Conservation (phyloP, 768 basidiomycete genomes). For the Hydnomerulius pinastri region DNA sequence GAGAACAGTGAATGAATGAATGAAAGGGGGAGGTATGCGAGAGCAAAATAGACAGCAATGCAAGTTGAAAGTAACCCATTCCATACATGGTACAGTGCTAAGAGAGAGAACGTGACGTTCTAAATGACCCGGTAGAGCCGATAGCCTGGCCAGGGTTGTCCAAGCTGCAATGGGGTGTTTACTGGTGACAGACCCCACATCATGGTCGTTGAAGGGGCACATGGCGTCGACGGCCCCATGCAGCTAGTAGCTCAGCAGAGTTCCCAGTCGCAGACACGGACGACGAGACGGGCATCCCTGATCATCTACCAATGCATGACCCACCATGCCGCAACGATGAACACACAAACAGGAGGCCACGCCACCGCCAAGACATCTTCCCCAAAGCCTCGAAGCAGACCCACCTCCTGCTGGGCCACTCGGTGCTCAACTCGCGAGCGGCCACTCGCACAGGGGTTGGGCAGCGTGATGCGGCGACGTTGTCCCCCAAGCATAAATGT, state of each 20-base stretch:
- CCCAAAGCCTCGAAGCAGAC: slow-evolving; percentile 30
- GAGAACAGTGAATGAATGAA: background rate
- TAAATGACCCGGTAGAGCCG: no score
- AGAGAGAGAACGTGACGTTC: no score
- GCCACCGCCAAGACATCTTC: slow-evolving; percentile 36
- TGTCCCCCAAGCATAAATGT: slow-evolving; percentile 24
- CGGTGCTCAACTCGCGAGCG: slow-evolving; percentile 7
- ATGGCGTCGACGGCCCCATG: no score
- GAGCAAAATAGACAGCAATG: background rate
- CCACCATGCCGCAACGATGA: slow-evolving; percentile 37
- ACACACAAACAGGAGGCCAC: slow-evolving; percentile 37
- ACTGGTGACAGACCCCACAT: no score
- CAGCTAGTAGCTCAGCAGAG: no score
- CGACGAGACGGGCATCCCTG: background rate
- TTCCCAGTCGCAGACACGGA: no score
- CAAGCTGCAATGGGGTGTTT: no score
- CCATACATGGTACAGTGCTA: no score
- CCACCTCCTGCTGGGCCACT: slow-evolving; percentile 18
- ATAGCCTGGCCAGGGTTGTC: no score
- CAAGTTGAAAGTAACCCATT: background rate
- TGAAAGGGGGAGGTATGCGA: background rate
- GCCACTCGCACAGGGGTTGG: slow-evolving; percentile 16
- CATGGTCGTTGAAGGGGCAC: no score
- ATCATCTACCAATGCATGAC: slow-evolving; percentile 26
- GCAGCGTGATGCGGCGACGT: slow-evolving; percentile 25